Percentiles rank a stretch among this genome's conserved stretches.
Conservation (phyloP, 768 basidiomycete species). For the Suillus brevipes region DNA sequence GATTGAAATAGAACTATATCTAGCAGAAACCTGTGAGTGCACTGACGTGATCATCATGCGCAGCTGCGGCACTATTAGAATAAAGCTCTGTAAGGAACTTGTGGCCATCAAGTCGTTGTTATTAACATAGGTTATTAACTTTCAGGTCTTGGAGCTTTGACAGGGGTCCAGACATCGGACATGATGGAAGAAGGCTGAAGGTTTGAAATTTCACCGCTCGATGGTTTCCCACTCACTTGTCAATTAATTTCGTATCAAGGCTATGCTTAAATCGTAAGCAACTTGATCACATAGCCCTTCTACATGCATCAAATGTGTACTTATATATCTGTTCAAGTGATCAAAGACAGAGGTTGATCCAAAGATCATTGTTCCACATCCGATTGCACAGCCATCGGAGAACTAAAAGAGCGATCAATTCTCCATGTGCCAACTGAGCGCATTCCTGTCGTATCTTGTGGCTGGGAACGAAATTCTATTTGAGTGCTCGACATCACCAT, state of each 20-base stretch:
- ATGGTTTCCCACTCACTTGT: background rate
- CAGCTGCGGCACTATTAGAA: no score
- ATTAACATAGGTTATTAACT: no score
- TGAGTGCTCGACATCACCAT: background rate
- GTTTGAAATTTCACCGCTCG: no score
- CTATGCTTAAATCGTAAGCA: background rate
- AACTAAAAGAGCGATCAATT: background rate
- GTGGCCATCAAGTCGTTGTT: no score
- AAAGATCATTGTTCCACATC: background rate
- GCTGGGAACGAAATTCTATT: constrained; percentile 2
- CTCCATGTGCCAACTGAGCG: background rate
- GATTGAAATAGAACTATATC: background rate
- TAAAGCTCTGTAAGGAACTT: no score
- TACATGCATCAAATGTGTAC: background rate
- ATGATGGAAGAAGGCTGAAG: no score
- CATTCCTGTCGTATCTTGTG: background rate
- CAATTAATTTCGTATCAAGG: background rate
- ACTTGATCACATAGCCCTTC: background rate
- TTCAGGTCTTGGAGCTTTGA: no score
- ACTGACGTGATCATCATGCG: background rate
- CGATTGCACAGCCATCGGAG: no score
- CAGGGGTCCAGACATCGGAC: no score
- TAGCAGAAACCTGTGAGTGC: background rate
- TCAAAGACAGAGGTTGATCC: background rate
- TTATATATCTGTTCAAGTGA: background rate